Conservation (phyloP, 208 protist genomes). For the Leishmania guyanensis region DNA sequence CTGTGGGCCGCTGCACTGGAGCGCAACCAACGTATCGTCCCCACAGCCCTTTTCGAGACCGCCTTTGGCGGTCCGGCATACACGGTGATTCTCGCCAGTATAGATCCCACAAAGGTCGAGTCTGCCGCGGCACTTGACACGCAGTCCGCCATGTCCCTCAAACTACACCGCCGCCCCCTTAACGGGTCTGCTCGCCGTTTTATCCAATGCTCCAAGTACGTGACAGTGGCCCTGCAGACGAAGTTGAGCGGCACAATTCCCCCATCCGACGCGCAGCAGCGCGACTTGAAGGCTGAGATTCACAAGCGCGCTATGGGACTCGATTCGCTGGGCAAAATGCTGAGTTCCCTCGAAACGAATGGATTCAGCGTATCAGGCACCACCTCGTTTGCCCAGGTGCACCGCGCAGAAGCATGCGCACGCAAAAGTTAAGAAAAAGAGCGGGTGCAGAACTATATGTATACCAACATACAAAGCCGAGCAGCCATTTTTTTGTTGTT, state of each 20-base stretch:
- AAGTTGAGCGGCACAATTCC: background rate
- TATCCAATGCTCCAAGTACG: conserved; percentile 18
- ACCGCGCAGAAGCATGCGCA: background rate
- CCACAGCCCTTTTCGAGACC: conserved; percentile 16
- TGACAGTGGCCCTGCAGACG: conserved; percentile 8
- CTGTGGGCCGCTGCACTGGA: conserved; percentile 24
- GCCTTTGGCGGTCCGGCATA: conserved; percentile 29
- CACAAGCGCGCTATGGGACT: conserved; percentile 15
- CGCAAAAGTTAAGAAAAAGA: background rate
- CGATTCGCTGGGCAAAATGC: conserved; percentile 9
- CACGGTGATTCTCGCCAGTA: conserved; percentile 31
- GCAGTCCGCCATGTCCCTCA: conserved; percentile 23
- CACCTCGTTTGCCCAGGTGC: background rate
- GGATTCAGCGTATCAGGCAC: background rate
- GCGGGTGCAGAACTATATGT: no score
- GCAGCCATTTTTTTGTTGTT: no score
- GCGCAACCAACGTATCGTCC: conserved; percentile 9
- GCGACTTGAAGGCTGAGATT: conserved; percentile 12
- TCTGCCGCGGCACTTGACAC: conserved; percentile 15
- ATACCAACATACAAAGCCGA: no score
- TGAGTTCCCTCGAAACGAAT: background rate
- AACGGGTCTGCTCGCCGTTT: conserved; percentile 32
- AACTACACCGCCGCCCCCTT: conserved; percentile 23
- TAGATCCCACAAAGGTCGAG: conserved; percentile 26
- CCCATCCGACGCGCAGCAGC: conserved; percentile 16